Conservation (phyloP, 768 basidiomycete genomes). For the Phaeotremella skinneri region DNA sequence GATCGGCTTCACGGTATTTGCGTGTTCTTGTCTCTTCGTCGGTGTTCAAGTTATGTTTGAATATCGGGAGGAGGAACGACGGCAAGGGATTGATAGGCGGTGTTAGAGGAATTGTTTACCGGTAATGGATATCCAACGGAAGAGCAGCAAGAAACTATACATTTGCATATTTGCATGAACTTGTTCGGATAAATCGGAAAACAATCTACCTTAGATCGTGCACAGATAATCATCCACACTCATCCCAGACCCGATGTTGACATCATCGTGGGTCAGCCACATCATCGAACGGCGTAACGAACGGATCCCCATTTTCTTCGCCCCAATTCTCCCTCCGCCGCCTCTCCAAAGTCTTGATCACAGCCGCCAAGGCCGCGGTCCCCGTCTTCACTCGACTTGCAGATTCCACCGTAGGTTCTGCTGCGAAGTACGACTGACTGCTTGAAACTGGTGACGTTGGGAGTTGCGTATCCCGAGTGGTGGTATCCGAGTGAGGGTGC, state of each 20-base stretch:
- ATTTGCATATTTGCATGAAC: neutral
- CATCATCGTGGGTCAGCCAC: neutral
- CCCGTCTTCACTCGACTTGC: slow-evolving; percentile 14
- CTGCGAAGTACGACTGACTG: slow-evolving; percentile 9
- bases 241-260: no score
- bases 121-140: neutral
- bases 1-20: slow-evolving; percentile 62
- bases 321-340: neutral
- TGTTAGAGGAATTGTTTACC: slow-evolving; percentile 43
- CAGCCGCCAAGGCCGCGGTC: slow-evolving; percentile 20
- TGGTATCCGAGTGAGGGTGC: neutral
- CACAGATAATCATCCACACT: no score
- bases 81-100: slow-evolving; percentile 59
- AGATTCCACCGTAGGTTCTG: slow-evolving; percentile 9
- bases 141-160: slow-evolving; percentile 1
- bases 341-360: slow-evolving; percentile 12
- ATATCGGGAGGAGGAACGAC: slow-evolving; percentile 76
- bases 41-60: slow-evolving; percentile 93
- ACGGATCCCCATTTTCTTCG: slow-evolving; percentile 4
- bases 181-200: no score
- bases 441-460: slow-evolving; percentile 6
- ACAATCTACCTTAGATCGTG: no score
- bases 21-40: slow-evolving; percentile 68
- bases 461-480: neutral
- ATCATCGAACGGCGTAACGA: neutral